Conservation (phyloP, 2,329 filamentous ascomycete species). For the Scedosporium boydii region DNA sequence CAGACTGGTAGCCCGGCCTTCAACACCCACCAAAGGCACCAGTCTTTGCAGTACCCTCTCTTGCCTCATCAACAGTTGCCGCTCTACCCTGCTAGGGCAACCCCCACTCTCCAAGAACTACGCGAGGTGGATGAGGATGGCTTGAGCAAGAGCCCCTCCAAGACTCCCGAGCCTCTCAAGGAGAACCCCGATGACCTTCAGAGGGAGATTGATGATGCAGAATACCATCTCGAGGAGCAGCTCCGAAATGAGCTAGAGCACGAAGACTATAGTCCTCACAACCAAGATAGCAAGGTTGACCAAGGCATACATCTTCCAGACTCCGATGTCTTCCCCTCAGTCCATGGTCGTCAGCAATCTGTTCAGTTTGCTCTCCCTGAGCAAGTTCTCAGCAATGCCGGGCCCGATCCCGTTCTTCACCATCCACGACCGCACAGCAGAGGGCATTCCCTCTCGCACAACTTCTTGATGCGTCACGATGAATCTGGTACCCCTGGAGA, state of each 20-base stretch:
- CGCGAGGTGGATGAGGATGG: constrained; percentile 64
- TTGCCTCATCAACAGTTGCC: constrained; percentile 47
- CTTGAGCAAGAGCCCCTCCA: constrained; percentile 39
- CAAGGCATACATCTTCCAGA: constrained; percentile 5
- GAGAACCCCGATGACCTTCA: constrained; percentile 63
- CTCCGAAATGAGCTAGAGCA: constrained; percentile 71
- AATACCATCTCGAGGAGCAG: constrained; percentile 75
- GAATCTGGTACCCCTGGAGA: constrained; percentile 29
- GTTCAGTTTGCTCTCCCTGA: constrained; percentile 38
- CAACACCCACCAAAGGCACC: constrained; percentile 45
- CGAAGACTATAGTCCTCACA: constrained; percentile 63
- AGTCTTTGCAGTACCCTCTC: constrained; percentile 49
- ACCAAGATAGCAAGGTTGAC: constrained; percentile 24
- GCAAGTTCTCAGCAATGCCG: constrained; percentile 43
- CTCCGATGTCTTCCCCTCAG: constrained; percentile 15
- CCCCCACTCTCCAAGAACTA: constrained; percentile 59
- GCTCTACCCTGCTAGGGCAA: constrained; percentile 44
- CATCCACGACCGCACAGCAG: constrained; percentile 67
- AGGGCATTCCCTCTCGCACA: constrained; percentile 61
- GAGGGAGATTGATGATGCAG: constrained; percentile 74
- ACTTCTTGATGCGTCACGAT: constrained; percentile 50
- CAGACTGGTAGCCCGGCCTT: constrained; percentile 29
- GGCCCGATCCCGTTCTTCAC: constrained; percentile 51
- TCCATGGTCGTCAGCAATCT: constrained; percentile 34
- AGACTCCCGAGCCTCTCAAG: constrained; percentile 39